These are phyloP conservation scores for Aspergillus sp. DNA, from an alignment of 2,329 filamentous ascomycete species.

Conservation along the genomic window DNA sequence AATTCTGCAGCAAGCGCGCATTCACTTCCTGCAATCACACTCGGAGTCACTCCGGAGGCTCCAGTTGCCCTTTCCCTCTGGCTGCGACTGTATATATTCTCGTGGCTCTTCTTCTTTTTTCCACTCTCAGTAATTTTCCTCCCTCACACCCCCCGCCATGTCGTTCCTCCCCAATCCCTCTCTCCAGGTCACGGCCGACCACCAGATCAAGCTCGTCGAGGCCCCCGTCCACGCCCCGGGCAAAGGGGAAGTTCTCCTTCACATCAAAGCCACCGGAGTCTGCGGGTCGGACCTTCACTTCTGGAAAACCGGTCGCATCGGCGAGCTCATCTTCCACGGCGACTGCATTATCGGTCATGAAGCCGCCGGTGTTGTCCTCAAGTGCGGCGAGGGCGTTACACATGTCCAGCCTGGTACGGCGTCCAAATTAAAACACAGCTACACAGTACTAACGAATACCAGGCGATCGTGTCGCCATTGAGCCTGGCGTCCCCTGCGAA, in stretches of 20 bases:
- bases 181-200: constrained; percentile 60
- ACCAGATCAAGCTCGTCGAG: constrained; percentile 57
- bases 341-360: constrained; percentile 68
- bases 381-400: constrained; percentile 56
- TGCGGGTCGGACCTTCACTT: constrained; percentile 71
- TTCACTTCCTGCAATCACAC: too few relatives aligned
- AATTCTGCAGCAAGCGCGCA: not conserved
- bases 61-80: not conserved
- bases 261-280: constrained; percentile 64
- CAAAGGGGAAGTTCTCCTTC: constrained; percentile 57
- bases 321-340: constrained; percentile 60
- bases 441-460: not conserved
- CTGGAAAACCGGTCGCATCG: constrained; percentile 65
- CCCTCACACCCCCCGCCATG: constrained; percentile 1
- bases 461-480: constrained; percentile 66
- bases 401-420: constrained; percentile 47
- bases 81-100: not conserved
- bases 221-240: constrained; percentile 57
- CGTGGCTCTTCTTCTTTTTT: not conserved
- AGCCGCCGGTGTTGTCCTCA: constrained; percentile 60
- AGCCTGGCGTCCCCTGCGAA: constrained; percentile 65
- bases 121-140: constrained; percentile 6
- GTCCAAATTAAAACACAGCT: not conserved
- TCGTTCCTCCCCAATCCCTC: constrained; percentile 51
- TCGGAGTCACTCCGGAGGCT: constrained; percentile 4